Base-by-base conservation (phyloP, 371 early-diverging fungal species). In the Apophysomyces variabilis region DNA sequence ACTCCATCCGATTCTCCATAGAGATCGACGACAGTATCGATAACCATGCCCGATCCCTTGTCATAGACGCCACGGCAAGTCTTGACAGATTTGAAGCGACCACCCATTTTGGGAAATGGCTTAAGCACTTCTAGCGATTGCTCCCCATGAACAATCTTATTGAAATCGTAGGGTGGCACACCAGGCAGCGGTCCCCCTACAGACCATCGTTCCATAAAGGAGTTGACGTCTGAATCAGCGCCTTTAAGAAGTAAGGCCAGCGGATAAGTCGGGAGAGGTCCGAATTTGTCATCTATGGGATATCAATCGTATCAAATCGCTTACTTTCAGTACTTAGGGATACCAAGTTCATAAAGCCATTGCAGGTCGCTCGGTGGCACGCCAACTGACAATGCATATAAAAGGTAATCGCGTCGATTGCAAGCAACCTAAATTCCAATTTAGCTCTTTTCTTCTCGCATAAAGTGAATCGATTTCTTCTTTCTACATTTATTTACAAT, bases 121-220 rank as follows among this genome's bases (percentile, higher is more conserved):
- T 76, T 70, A 18, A 89, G 61, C 37, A 88, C 69, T 64, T 90
- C 88, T 45, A 86, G 66, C n/a, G 76, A 74, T 65, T 90, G 91
- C 65, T 92, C 92, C 38, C 92, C 92, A 59, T 92, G 91, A 1
- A 92, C 88, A 37, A 92, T 83, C 37, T 77, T 77, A 76, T 87
- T 87, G 44, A 85, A 82, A 61, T 92, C 87, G 65, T 82, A 86
- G 36, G 75, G 71, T n/a, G 92, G 92, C 47, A 91, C 66, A 26
- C 90, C 90, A 26, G 87, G 85, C 16, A 81, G 60, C n/a, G 66
- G 64, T 4, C 79, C 81, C 12, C 75, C 75, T 0, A 65, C 66
- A 4, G 64, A 37, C 68, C 70, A 66, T 59, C 73, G 64, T 63
- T 78, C 67, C 36, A 69, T 85, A 64, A 88, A 91, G 4, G 78